Base-by-base conservation (phyloP, 2,329 filamentous ascomycete genomes). In the Colletotrichum simmondsii region DNA sequence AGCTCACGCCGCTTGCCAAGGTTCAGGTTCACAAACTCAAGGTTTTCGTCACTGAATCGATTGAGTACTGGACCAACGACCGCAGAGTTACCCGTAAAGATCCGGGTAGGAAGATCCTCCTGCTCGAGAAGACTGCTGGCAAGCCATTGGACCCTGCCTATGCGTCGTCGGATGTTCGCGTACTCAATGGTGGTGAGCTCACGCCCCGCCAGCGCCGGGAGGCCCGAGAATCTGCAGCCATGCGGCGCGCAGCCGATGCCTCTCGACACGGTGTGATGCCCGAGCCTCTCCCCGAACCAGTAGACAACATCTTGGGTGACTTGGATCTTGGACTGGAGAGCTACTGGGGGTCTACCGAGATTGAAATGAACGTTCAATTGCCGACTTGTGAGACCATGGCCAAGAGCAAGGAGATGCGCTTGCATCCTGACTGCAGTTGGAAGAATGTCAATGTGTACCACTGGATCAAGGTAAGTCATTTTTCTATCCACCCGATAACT, bases 381-480 rank as follows among this genome's bases (percentile, higher is more conserved):
- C 95, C 95, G 12, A 97, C 94, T 46, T 98, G 95, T 79, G 91
- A 94, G 77, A 92, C 92, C 79, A 95, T 97, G 92, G 91, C 93
- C 26, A 93, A 92, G 77, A 92, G 95, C 78, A 89, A 88, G 80
- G 81, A 82, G 10, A 68, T 89, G 49, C 89, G 91, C 72, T 84
- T 98, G 72, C 93, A 98, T 80, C 96, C 96, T 65, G 95, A 98
- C 80, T 97, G 95, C 67, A 97, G 95, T 70, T 98, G 96, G 87
- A 93, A 95, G 79, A 97, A 97, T 75, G 96, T 97, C 65, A 94
- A 97, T 78, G 95, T 98, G 66, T 95, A 94, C 80, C 95, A 98
- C 81, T 98, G 95, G 95, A 97, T 98, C 82, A 98, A 98, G 90
- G 94, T 95, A 85, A 75, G 88, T 79, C 4, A 4, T 28, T 42